phyloP scores from a whole-genome alignment of 1,284 basidiomycete genomes.

The Cutaneotrichosporon dermatis region DNA sequence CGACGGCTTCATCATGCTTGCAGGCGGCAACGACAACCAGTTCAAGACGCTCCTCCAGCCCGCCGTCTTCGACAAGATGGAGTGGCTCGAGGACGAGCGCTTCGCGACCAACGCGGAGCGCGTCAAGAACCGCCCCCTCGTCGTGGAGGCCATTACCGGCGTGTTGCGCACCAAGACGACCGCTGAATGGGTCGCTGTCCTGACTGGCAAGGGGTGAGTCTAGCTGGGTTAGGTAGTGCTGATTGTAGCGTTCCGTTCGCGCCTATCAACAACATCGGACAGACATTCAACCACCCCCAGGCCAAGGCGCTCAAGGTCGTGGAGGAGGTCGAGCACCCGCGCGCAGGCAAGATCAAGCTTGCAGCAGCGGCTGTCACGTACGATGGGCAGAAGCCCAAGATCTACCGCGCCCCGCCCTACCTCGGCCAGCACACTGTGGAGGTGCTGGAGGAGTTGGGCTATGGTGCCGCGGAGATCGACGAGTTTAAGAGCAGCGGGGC shows the following conservation, averaged over 20 bases:
- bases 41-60: conserved; percentile 50
- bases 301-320: conserved; percentile 62
- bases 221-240: too few species aligned
- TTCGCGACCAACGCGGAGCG: conserved; percentile 71
- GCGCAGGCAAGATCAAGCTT: conserved; percentile 77
- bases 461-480: conserved; percentile 60
- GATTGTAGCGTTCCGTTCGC: conserved; percentile 67
- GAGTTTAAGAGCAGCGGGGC: conserved; percentile 55
- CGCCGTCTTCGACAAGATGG: conserved; percentile 34
- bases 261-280: conserved; percentile 84
- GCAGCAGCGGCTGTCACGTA: conserved; percentile 82
- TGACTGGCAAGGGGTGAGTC: conserved; percentile 69
- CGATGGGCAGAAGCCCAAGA: conserved; percentile 65
- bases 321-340: conserved; percentile 66
- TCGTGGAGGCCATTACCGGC: conserved; percentile 63
- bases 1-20: conserved; percentile 89
- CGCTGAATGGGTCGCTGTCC: conserved; percentile 66
- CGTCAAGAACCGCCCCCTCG: conserved; percentile 67
- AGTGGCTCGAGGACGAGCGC: conserved; percentile 49
- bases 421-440: conserved; percentile 76
- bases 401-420: conserved; percentile 73
- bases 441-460: conserved; percentile 70
- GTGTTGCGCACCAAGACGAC: conserved; percentile 59
- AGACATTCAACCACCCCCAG: conserved; percentile 90
- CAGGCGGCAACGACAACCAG: conserved; percentile 87